phyloP scores from a whole-genome alignment of 2,329 filamentous ascomycete species.

The Xylariaceae sp. region DNA sequence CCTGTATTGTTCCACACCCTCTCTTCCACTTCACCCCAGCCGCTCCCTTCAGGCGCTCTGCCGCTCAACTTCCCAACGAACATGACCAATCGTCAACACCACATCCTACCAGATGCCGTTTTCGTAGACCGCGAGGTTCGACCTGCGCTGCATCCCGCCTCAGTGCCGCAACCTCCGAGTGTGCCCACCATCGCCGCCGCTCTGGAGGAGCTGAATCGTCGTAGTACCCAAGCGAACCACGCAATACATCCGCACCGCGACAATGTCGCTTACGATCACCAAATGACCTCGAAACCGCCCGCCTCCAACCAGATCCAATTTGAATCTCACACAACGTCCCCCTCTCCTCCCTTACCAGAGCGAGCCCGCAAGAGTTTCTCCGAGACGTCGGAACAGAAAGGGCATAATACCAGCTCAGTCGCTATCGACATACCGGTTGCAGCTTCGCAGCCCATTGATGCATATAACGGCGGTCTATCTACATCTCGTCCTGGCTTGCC shows the following conservation, averaged over 20 bases:
- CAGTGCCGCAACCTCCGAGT: constrained; percentile 12
- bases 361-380: constrained; percentile 12
- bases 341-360: constrained; percentile 29
- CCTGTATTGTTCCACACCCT: constrained; percentile 2
- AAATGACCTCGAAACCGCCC: constrained; percentile 14
- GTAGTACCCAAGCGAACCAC: constrained; percentile 20
- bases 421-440: constrained; percentile 32
- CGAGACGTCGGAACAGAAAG: constrained; percentile 12
- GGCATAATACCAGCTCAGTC: constrained; percentile 30
- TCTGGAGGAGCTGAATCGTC: constrained; percentile 23
- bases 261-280: constrained; percentile 7
- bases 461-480: constrained; percentile 29
- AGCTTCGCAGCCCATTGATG: constrained; percentile 25
- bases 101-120: constrained; percentile 20
- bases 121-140: constrained; percentile 17
- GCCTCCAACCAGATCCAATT: constrained; percentile 28
- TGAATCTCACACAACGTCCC: constrained; percentile 35
- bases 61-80: constrained; percentile 13
- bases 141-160: constrained; percentile 11
- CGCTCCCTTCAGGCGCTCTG: constrained; percentile 2
- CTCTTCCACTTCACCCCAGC: constrained; percentile 1
- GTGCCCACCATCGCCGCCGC: constrained; percentile 17
- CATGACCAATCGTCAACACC: constrained; percentile 24
- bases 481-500: constrained; percentile 24
- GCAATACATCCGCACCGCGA: constrained; percentile 13